These are phyloP conservation scores for Penstemon eatonii DNA, from an alignment of 257 asterid genomes.

Conservation along the genomic window DNA sequence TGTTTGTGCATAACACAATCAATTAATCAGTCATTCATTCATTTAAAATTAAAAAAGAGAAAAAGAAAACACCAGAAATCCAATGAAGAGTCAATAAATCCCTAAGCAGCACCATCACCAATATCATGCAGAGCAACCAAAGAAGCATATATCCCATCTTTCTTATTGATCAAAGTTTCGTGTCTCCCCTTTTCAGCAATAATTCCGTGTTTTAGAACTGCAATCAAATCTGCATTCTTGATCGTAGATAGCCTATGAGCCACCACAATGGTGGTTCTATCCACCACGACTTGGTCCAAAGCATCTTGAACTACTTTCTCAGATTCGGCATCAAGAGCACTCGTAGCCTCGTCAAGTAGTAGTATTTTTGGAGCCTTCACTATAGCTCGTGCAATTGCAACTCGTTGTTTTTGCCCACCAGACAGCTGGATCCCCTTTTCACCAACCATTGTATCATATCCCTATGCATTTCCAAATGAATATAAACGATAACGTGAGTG, in stretches of 20 bases:
- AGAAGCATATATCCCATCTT: slow-evolving; percentile 51
- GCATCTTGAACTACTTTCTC: slow-evolving; percentile 55
- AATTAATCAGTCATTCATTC: too few species aligned
- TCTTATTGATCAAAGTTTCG: slow-evolving; percentile 32
- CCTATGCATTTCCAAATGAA: slow-evolving; percentile 28
- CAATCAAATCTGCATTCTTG: slow-evolving; percentile 50
- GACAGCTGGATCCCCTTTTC: slow-evolving; percentile 58
- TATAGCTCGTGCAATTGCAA: slow-evolving; percentile 61
- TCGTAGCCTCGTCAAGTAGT: slow-evolving; percentile 62
- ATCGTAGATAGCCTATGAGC: slow-evolving; percentile 64
- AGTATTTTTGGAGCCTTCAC: slow-evolving; percentile 49
- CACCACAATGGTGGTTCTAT: slow-evolving; percentile 55
- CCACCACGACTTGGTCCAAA: slow-evolving; percentile 42
- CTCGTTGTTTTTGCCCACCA: slow-evolving; percentile 61
- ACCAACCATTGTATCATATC: slow-evolving; percentile 54
- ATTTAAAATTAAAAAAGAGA: too few species aligned
- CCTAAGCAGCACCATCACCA: slow-evolving; percentile 14
- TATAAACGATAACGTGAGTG: too few species aligned
- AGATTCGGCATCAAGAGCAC: slow-evolving; percentile 56
- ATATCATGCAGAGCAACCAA: slow-evolving; percentile 35
- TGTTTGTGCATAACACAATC: too few species aligned
- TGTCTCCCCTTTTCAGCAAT: slow-evolving; percentile 53
- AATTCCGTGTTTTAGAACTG: slow-evolving; percentile 44
- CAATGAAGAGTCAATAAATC: background rate
- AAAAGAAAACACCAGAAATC: too few species aligned